Base-by-base conservation (phyloP, 129 eudicot species). In the Erigeron canadensis region DNA sequence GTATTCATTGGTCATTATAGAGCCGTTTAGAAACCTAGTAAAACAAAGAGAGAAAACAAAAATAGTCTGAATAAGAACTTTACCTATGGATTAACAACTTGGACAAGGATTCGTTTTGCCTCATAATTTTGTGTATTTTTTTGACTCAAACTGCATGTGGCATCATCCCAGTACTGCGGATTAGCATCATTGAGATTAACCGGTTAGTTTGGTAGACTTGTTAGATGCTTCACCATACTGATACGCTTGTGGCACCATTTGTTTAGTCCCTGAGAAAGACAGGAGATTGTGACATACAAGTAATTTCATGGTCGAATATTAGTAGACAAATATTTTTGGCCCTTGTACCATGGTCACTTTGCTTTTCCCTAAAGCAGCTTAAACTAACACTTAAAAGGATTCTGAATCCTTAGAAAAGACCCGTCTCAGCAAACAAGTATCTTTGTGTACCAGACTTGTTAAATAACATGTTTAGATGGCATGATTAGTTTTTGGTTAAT, bases 161-260 rank as follows among this genome's bases (percentile, higher is more conserved):
- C 83, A 17, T 64, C 82, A 39, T 77, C 79, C 13, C 85, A 86
- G 61, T 11, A 80, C 43, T 74, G 84, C 77, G 79, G 76, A 6
- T 63, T 80, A 51, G 73, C 63, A 73, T 64, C 78, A 54, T 79
- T 69, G 10, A 80, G 76, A 54, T 50, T 77, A 21, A 59, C 60
- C 70, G 83, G 85, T 43, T 80, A 77, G 10, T 79, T 82, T 65
- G 85, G 83, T 74, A 77, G 80, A 73, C 15, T 82, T 16, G 47
- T 76, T 66, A 86, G 89, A 37, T 85, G 81, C 68, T 19, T 1
- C 34, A 23, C 2, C 34, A 23, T 23, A 23, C 34, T 23, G 34
- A 23, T 23, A 1, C 34, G 34, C 34, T 23, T 23, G 34, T 23
- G 34, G 34, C 34, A 23, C 34, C 34, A 23, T 23, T 23, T 23